phyloP scores from a whole-genome alignment of 768 basidiomycete genomes.

The Tylopilus felleus region DNA sequence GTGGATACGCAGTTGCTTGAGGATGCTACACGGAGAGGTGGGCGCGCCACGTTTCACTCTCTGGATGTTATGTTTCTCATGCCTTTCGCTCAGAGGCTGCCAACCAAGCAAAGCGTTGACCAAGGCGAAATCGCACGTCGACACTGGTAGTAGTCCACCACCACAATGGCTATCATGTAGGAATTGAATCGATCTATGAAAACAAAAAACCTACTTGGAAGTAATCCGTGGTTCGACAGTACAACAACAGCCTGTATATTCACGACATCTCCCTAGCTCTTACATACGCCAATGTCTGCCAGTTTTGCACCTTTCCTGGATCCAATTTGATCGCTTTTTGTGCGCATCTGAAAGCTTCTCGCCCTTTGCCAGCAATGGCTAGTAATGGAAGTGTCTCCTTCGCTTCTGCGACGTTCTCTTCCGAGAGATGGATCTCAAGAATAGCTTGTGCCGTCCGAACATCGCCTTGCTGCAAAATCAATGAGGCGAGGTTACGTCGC shows the following conservation, averaged over 20 bases:
- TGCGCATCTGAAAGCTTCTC: conserved; percentile 41
- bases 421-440: conserved; percentile 32
- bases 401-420: conserved; percentile 35
- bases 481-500: conserved; percentile 51
- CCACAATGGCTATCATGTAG: not conserved
- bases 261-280: conserved; percentile 29
- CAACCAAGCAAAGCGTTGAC: conserved; percentile 39
- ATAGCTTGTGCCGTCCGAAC: conserved; percentile 44
- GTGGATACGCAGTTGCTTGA: conserved; percentile 95
- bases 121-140: not conserved
- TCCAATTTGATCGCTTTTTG: conserved; percentile 63
- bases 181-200: not conserved
- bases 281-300: conserved; percentile 61
- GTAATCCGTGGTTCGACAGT: not conserved
- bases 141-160: not conserved
- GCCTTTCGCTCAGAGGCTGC: conserved; percentile 35
- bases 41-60: conserved; percentile 10
- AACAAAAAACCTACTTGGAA: not conserved
- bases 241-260: conserved; percentile 12
- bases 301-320: conserved; percentile 45
- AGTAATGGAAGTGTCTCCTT: conserved; percentile 46
- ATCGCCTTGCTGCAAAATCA: conserved; percentile 50
- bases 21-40: conserved; percentile 95
- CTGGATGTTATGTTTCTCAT: conserved; percentile 6
- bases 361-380: conserved; percentile 41